These are phyloP conservation scores for Cytospora piceicola DNA, from an alignment of 2,329 filamentous ascomycete species.

Conservation along the genomic window DNA sequence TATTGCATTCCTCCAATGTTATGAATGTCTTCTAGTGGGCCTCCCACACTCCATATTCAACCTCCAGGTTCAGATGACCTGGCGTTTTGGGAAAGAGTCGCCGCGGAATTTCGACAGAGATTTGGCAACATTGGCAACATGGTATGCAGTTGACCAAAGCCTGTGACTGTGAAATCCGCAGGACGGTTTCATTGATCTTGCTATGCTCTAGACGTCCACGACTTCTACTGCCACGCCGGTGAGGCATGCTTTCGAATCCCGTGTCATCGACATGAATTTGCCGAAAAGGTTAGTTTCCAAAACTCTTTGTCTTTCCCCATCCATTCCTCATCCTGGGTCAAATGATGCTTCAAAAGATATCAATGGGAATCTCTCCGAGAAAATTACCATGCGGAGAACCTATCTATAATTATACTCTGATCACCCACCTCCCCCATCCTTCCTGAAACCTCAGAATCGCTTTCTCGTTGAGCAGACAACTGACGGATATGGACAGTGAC, in stretches of 20 bases:
- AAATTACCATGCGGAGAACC: constrained; percentile 81
- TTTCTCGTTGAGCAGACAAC: constrained; percentile 20
- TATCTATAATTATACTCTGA: constrained; percentile 75
- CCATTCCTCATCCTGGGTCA: constrained; percentile 38
- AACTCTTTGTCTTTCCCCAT: not conserved
- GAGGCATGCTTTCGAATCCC: constrained; percentile 76
- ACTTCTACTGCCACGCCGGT: constrained; percentile 72
- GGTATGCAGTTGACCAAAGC: constrained; percentile 32
- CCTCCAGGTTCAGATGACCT: constrained; percentile 33
- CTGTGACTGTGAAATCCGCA: constrained; percentile 1
- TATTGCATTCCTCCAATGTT: constrained; percentile 11
- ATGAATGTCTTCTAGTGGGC: constrained; percentile 32
- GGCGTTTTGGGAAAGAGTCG: constrained; percentile 35
- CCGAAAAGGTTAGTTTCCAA: constrained; percentile 80
- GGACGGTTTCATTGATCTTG: constrained; percentile 25
- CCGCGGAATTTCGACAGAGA: constrained; percentile 35
- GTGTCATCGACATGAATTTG: constrained; percentile 81
- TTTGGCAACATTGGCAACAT: constrained; percentile 35
- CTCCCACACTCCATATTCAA: constrained; percentile 27
- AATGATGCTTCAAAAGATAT: constrained; percentile 79
- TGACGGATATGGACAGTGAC: constrained; percentile 62
- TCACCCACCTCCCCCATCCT: constrained; percentile 51
- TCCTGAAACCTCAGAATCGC: constrained; percentile 15
- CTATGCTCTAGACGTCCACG: constrained; percentile 63
- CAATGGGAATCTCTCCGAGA: constrained; percentile 99